These are phyloP conservation scores for Emmonsiellopsis sp. DNA, from an alignment of 2,329 filamentous ascomycete species.

Conservation along the genomic window DNA sequence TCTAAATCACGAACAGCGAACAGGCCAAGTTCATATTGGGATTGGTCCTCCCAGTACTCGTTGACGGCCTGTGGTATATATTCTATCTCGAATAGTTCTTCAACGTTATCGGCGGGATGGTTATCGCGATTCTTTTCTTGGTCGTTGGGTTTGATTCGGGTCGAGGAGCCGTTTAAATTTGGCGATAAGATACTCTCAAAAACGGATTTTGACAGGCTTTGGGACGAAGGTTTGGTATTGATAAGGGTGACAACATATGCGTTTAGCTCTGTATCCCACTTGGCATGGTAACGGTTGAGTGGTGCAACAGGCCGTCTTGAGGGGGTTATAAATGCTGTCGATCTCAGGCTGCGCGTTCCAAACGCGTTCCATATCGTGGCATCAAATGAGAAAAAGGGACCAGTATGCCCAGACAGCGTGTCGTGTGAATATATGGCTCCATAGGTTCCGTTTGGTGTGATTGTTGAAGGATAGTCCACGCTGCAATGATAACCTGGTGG, in stretches of 20 bases:
- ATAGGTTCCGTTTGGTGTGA: conserved; percentile 3
- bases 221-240: no score
- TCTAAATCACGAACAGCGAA: conserved; percentile 4
- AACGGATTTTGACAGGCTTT: no score
- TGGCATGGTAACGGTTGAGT: not conserved
- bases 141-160: not conserved
- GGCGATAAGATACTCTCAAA: no score
- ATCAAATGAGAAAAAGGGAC: conserved; percentile 6
- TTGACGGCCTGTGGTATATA: not conserved
- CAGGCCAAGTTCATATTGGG: conserved; percentile 7
- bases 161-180: no score
- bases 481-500: conserved; percentile 5
- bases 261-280: conserved; percentile 1
- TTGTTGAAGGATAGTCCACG: conserved; percentile 4
- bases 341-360: not conserved
- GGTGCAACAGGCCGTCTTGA: conserved; percentile 1
- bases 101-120: not conserved
- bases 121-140: not conserved
- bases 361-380: conserved; percentile 5
- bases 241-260: conserved; percentile 2
- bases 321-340: conserved; percentile 8
- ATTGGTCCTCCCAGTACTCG: conserved; percentile 1
- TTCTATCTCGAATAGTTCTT: conserved; percentile 8
- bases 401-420: not conserved
- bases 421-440: conserved; percentile 3